These are phyloP conservation scores for Hypomontagnella monticulosa DNA, from an alignment of 495 filamentous ascomycete genomes.

Conservation along the genomic window DNA sequence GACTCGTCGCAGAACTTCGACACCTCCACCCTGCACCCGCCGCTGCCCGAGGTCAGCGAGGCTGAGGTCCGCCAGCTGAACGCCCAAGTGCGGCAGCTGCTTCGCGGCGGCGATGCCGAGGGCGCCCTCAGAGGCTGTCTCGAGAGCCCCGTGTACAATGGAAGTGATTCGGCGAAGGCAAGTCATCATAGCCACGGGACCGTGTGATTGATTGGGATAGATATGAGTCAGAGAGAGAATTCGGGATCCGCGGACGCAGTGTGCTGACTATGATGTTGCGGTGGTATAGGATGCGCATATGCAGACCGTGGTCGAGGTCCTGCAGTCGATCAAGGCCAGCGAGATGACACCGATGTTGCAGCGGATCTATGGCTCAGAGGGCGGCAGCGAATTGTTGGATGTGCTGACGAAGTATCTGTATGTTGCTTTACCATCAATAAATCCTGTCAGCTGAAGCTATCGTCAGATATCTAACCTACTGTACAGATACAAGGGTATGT, in stretches of 20 bases:
- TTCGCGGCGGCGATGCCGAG: conserved; percentile 84
- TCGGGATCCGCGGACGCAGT: background rate
- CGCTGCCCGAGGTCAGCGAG: conserved; percentile 71
- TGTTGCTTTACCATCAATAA: conserved; percentile 14
- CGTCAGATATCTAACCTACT: conserved; percentile 17
- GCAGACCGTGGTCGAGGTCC: conserved; percentile 82
- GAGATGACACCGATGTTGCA: conserved; percentile 89
- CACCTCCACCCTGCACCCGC: conserved; percentile 76
- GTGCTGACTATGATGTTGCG: conserved; percentile 26
- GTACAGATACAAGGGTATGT: conserved; percentile 85
- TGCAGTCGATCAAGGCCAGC: conserved; percentile 88
- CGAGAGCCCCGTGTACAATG: conserved; percentile 69
- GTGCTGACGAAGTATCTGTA: conserved; percentile 83
- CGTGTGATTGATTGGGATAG: background rate
- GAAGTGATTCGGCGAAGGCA: conserved; percentile 78
- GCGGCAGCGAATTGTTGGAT: conserved; percentile 77
- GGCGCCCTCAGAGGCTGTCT: conserved; percentile 81
- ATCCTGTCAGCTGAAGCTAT: background rate
- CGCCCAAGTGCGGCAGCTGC: conserved; percentile 82
- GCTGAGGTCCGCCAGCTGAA: conserved; percentile 77
- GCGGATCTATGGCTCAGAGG: conserved; percentile 73
- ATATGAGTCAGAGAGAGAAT: background rate
- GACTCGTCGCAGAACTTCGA: conserved; percentile 90
- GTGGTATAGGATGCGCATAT: conserved; percentile 74
- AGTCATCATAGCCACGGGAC: conserved; percentile 28